Evolutionary conservation across 805 yeast genomes (phyloP), one percentile per base, ranked within the genome.

Genomic region (Pichia scutulata): DNA sequence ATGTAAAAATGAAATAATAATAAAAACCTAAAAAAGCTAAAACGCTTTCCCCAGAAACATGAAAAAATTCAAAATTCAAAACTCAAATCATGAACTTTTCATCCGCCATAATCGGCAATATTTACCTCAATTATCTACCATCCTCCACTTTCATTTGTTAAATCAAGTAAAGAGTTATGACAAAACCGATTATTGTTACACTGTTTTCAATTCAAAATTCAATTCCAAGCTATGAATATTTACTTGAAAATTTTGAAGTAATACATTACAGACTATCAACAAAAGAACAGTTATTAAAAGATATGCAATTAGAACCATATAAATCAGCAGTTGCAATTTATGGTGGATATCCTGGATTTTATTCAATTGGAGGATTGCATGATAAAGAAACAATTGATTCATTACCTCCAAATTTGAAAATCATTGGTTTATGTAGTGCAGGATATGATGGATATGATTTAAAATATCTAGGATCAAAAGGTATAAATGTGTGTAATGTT

Each of bases 401-500:
- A 14, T 69, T 73, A 18, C 83, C 84, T 2, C 43, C 56, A 1
- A 59, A 67, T 13, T 64, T 77, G 49, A 76, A 75, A 53, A 65
- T 75, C 19, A 70, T 78, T 39, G 69, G 82, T 6, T 72, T 73
- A 47, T 80, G 82, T 55, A 78, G 84, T n/a, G 80, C 74, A 2
- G 81, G 82, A 1, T 68, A 59, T 58, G 77, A 75, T 47, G 71
- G 68, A 14, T 69, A 70, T 50, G 77, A 76, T 60, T 67, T 71
- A 3, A 52, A 52, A 6, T 64, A 57, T 9, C 58, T 78, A 65
- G 57, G 56, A 56, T 48, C 39, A 9, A 46, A 45, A 47, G 75
- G 74, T 14, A 77, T 86, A 25, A 59, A 68, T 8, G 70, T 86
- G 52, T 78, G 86, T 52, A 83, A 86, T 60, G 81, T 81, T 49